Evolutionary conservation across 805 yeast species (phyloP).

Genomic region (Candida ulmi): DNA sequence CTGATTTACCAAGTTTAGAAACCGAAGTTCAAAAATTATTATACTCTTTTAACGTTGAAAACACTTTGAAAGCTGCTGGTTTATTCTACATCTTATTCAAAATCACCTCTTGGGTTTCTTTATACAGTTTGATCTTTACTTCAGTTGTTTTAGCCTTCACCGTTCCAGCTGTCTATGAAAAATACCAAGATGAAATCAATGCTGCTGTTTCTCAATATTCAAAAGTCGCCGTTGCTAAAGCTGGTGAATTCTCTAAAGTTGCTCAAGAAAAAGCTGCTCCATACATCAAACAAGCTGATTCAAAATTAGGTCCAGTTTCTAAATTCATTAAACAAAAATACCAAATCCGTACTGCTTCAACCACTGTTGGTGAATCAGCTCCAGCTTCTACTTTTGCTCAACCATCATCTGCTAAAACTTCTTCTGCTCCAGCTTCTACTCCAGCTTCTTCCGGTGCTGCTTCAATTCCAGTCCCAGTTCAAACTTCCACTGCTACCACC

Average conservation of each 20-base stretch:
- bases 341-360: conserved; percentile 60
- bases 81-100: conserved; percentile 58
- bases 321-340: conserved; percentile 49
- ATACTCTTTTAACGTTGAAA: conserved; percentile 65
- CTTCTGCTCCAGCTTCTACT: conserved; percentile 21
- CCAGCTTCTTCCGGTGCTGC: conserved; percentile 14
- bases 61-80: conserved; percentile 70
- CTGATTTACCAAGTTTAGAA: conserved; percentile 46
- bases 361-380: conserved; percentile 42
- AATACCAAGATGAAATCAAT: conserved; percentile 74
- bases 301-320: conserved; percentile 64
- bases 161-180: conserved; percentile 66
- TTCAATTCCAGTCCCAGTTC: conserved; percentile 24
- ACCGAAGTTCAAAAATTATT: conserved; percentile 47
- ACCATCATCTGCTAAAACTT: conserved; percentile 23
- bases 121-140: conserved; percentile 59
- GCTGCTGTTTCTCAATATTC: conserved; percentile 45
- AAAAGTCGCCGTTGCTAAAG: conserved; percentile 44
- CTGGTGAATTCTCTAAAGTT: conserved; percentile 36
- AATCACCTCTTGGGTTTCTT: conserved; percentile 69
- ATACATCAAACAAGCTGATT: conserved; percentile 47
- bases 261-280: conserved; percentile 59
- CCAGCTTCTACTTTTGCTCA: conserved; percentile 9
- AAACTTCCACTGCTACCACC: conserved; percentile 13
- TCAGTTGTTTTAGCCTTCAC: conserved; percentile 62